These are phyloP conservation scores for Immersiella caudata DNA, from an alignment of 495 filamentous ascomycete species.

Conservation along the genomic window DNA sequence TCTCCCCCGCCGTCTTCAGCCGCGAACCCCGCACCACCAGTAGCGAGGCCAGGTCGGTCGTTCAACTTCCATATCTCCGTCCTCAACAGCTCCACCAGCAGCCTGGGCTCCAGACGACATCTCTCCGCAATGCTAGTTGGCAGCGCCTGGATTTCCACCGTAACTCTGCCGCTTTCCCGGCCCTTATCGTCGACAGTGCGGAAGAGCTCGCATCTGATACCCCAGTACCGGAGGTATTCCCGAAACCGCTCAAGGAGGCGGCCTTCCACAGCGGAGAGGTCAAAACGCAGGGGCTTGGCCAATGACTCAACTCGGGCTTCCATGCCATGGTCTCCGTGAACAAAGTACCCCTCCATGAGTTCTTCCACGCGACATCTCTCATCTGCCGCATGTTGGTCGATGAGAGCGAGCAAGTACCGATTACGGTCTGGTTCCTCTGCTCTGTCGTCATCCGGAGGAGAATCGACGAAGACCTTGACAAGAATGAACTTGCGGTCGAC, in stretches of 20 bases:
- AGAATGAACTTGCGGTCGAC: slow-evolving; percentile 92
- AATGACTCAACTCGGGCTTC: slow-evolving; percentile 34
- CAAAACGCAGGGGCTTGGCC: slow-evolving; percentile 62
- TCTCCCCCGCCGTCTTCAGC: slow-evolving; percentile 4
- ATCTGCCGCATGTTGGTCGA: slow-evolving; percentile 96
- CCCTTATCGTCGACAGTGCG: neutral
- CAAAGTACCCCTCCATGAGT: slow-evolving; percentile 54
- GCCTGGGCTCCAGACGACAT: slow-evolving; percentile 68
- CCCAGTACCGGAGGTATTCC: slow-evolving; percentile 68
- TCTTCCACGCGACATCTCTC: slow-evolving; percentile 82
- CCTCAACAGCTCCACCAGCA: slow-evolving; percentile 71
- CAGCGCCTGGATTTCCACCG: slow-evolving; percentile 58
- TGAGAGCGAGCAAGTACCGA: slow-evolving; percentile 61
- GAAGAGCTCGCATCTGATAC: slow-evolving; percentile 61
- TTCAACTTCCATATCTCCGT: slow-evolving; percentile 67
- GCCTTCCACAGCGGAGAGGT: slow-evolving; percentile 61
- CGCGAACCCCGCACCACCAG: neutral
- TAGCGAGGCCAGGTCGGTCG: slow-evolving; percentile 29
- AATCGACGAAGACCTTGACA: slow-evolving; percentile 51
- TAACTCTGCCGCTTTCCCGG: slow-evolving; percentile 14
- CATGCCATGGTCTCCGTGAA: neutral
- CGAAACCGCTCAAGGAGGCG: slow-evolving; percentile 57
- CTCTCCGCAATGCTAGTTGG: slow-evolving; percentile 74
- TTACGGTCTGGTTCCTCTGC: neutral
- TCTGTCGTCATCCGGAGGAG: neutral